A percentile compares a stretch with the other conserved stretches of the same genome.
Conservation (phyloP, 805 yeast genomes). For the Pichia insulana region DNA sequence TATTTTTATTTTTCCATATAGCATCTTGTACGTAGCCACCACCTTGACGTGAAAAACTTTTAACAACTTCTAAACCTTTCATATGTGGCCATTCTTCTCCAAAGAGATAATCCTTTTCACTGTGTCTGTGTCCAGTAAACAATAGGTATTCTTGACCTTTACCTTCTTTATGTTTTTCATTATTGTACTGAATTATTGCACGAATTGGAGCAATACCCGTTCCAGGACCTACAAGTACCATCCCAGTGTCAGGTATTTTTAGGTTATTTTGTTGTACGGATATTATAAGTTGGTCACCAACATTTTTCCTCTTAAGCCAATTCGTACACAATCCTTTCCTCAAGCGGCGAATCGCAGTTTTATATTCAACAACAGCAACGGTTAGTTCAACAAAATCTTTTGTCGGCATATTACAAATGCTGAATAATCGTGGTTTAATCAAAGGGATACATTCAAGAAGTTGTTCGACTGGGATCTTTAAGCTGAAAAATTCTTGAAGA, state of each 20-base stretch:
- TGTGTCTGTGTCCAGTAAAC: conserved; percentile 68
- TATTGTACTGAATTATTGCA: conserved; percentile 43
- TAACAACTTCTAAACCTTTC: conserved; percentile 28
- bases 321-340: conserved; percentile 78
- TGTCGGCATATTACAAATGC: conserved; percentile 56
- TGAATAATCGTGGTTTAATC: conserved; percentile 74
- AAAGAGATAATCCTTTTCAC: conserved; percentile 61
- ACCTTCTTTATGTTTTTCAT: neutral
- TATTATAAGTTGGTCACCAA: conserved; percentile 44
- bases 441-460: conserved; percentile 70
- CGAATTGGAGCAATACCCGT: conserved; percentile 96
- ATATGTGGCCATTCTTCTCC: conserved; percentile 42
- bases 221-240: conserved; percentile 82
- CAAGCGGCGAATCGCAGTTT: conserved; percentile 65
- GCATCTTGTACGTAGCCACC: conserved; percentile 76
- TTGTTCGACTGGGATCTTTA: conserved; percentile 68
- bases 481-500: conserved; percentile 67
- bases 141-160: conserved; percentile 33
- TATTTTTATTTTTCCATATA: conserved; percentile 41
- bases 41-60: conserved; percentile 39
- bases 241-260: conserved; percentile 21
- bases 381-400: conserved; percentile 48
- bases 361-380: conserved; percentile 79
- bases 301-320: conserved; percentile 49
- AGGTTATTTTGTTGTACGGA: conserved; percentile 41